Evolutionary conservation across 495 filamentous ascomycete genomes (phyloP), one percentile per base, ranked within the genome.

Genomic region (Pyrenopolyporus hunteri): DNA sequence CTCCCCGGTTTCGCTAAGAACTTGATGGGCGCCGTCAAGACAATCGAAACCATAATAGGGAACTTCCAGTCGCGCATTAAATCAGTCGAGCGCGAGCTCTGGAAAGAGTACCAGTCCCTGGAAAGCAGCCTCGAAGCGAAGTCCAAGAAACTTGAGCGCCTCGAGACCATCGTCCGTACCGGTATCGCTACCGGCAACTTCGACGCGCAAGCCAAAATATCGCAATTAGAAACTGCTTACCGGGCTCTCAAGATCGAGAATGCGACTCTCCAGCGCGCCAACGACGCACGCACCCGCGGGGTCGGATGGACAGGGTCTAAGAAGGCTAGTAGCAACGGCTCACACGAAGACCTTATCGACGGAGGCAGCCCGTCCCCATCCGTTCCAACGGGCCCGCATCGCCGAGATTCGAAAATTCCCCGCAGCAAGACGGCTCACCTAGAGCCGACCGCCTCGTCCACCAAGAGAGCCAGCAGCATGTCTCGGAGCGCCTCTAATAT

Each of bases 1-100:
- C 85, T 96, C 52, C 85, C 89, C 1, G 88, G 86, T 8, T 98
- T 97, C 74, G 88, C 84, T 73, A 90, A 93, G 69, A 97, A 97
- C 67, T 81, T 98, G 19, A 72, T 95, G 39, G 82, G 86, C 4
- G 93, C 93, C 6, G 83, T 97, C 57, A 97, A 96, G 76, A 91
- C 85, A 1, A 84, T 98, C 49, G 94, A 98, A 75, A 78, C 80
- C 23, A 85, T 95, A 57, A 78, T 98, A 39, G 80, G 84, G n/a
- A 82, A 83, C 28, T 97, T 97, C 81, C 89, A 90, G 67, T 76
- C 78, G 36, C 87, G 90, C 54, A 88, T 96, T 70, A 89, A 88
- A 63, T 76, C 76, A n/a, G 85, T 97, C 31, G 95, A 98, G 65
- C 87, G 89, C 47, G 90, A 95, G 42, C 78, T 98, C 10, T 90